Conservation (phyloP, 345 rosid genomes). For the Kandelia obovata region DNA sequence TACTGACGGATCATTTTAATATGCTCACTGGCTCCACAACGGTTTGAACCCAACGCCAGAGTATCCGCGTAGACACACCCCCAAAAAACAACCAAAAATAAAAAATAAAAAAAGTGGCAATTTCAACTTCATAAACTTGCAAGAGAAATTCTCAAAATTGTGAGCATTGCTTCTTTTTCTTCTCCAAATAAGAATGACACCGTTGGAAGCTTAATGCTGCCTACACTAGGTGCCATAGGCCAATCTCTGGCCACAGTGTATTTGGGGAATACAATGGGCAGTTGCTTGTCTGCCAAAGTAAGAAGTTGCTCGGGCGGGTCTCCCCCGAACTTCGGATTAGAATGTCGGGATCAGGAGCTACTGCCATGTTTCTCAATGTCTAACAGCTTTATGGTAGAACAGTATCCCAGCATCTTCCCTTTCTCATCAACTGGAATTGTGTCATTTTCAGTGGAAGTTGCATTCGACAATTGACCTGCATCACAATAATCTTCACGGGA, state of each 20-base stretch:
- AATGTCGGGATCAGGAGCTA: constrained; percentile 63
- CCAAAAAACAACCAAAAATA: too few relatives aligned
- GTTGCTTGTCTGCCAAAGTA: constrained; percentile 56
- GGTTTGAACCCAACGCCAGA: too few relatives aligned
- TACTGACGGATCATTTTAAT: too few relatives aligned
- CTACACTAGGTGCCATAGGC: constrained; percentile 64
- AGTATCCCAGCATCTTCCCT: constrained; percentile 4
- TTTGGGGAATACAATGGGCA: constrained; percentile 54
- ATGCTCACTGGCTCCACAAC: too few relatives aligned
- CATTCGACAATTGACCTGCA: constrained; percentile 4
- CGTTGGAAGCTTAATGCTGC: constrained; percentile 63
- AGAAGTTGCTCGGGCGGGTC: constrained; percentile 59
- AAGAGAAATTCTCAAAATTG: neutral
- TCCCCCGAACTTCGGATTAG: constrained; percentile 64
- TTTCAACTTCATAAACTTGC: too few relatives aligned
- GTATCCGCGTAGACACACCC: too few relatives aligned
- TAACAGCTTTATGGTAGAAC: constrained; percentile 24
- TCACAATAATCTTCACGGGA: constrained; percentile 11
- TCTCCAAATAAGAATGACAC: constrained; percentile 51
- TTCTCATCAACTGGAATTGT: neutral
- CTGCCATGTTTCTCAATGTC: constrained; percentile 49
- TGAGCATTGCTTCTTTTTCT: constrained; percentile 45
- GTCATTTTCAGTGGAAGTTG: constrained; percentile 1
- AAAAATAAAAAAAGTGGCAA: too few relatives aligned
- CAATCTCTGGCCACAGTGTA: constrained; percentile 83